phyloP scores from a whole-genome alignment of 139 green algal species.

The Choricystis sp. region DNA sequence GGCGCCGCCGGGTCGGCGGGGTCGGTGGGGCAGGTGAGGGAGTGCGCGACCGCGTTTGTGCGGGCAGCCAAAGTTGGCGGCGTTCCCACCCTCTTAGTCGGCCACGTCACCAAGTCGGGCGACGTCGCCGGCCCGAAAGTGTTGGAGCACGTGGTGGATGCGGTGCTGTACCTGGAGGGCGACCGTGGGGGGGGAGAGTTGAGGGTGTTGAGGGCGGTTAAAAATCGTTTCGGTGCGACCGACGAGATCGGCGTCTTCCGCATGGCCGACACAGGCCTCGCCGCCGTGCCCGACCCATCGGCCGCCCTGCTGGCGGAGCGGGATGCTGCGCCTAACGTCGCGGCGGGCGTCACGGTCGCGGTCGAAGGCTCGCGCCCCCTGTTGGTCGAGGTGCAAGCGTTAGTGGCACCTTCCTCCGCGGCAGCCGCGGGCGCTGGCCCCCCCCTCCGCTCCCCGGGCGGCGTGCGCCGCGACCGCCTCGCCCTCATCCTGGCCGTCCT shows the following conservation, averaged over 20 bases:
- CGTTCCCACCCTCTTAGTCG: conserved; percentile 67
- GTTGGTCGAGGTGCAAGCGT: conserved; percentile 74
- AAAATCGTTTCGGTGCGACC: conserved; percentile 70
- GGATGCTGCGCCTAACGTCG: conserved; percentile 11
- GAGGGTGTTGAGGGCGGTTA: conserved; percentile 44
- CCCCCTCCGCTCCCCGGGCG: conserved; percentile 25
- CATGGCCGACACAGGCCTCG: conserved; percentile 50
- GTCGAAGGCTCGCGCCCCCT: conserved; percentile 63
- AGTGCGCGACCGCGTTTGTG: conserved; percentile 71
- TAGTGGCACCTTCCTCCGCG: not conserved
- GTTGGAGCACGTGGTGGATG: conserved; percentile 92
- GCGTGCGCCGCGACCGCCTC: conserved; percentile 41
- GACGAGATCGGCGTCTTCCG: conserved; percentile 79
- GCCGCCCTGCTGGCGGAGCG: conserved; percentile 1
- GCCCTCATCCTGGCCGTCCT: conserved; percentile 60
- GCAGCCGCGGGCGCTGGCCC: not conserved
- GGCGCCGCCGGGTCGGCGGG: conserved; percentile 45
- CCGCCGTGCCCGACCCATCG: not conserved
- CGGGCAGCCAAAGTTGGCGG: conserved; percentile 48
- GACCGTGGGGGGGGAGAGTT: conserved; percentile 29
- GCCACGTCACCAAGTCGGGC: conserved; percentile 43
- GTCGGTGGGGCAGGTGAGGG: conserved; percentile 63
- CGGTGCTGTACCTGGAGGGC: conserved; percentile 84
- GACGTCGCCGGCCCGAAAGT: conserved; percentile 75
- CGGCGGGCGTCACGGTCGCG: conserved; percentile 40